phyloP scores from a whole-genome alignment of 1,139 yeast species.

The Sugiyamaella paludigena region DNA sequence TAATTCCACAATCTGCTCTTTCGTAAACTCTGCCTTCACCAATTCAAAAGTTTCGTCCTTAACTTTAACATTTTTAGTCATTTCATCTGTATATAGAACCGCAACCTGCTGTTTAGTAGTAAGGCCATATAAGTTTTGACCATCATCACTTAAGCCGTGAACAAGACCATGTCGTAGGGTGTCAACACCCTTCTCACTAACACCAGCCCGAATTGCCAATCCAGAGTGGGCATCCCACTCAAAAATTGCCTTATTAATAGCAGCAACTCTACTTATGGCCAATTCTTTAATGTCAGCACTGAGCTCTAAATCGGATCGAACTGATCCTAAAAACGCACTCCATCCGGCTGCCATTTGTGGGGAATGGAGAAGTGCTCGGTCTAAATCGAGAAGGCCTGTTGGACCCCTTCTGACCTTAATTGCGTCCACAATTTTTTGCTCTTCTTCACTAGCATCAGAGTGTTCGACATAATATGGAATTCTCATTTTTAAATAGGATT shows the following conservation, averaged over 20 bases:
- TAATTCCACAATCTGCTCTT: conserved; percentile 14
- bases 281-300: conserved; percentile 14
- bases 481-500: conserved; percentile 5
- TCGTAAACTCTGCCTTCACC: conserved; percentile 7
- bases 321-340: conserved; percentile 15
- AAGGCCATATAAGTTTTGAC: conserved; percentile 6
- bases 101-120: conserved; percentile 12
- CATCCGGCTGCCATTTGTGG: conserved; percentile 18
- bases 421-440: conserved; percentile 5
- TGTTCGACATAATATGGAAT: conserved; percentile 10
- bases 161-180: conserved; percentile 1
- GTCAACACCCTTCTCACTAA: conserved; percentile 1
- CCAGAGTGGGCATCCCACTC: conserved; percentile 18
- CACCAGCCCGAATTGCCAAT: conserved; percentile 13
- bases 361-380: conserved; percentile 12
- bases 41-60: conserved; percentile 9
- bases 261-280: conserved; percentile 16
- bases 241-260: conserved; percentile 11
- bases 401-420: conserved; percentile 14
- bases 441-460: background rate
- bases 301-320: conserved; percentile 12
- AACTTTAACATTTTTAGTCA: conserved; percentile 13
- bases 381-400: conserved; percentile 12
- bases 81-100: conserved; percentile 13
- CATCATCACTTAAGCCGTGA: conserved; percentile 3